Evolutionary conservation across 495 filamentous ascomycete genomes (phyloP), one percentile per base, ranked within the genome.

Genomic region (Aspergillus sclerotiicarbonarius): DNA sequence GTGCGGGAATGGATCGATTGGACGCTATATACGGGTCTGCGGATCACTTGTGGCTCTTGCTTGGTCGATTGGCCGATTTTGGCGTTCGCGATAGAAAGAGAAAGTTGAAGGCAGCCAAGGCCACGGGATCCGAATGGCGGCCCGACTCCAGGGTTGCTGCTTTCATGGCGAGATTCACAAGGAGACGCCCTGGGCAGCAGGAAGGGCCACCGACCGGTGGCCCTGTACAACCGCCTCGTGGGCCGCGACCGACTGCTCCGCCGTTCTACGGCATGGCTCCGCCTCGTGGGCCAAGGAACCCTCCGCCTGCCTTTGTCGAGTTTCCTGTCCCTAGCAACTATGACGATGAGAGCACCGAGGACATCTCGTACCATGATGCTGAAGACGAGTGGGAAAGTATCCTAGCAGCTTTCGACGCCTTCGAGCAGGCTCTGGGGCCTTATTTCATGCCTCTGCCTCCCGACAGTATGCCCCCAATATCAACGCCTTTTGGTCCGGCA

Each of bases 1-100:
- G 94, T 62, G 90, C 88, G 12, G 85, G 85, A 2, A 79, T 95
- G 18, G 91, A 91, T 30, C 85, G 84, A 57, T 71, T 88, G 8
- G 91, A 92, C 62, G 87, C 91, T 15, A 84, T 92, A 60, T 94
- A 91, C 68, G 94, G 91, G 8, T 90, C 89, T 2, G 87, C 86
- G 52, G 94, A 98, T 65, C 90, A 96, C 71, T 67, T 96, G 13
- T 83, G 91, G 54, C 81, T 98, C 8, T 71, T 98, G 0, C 76
- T 96, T 18, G 94, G 87, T 18, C 85, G 93, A 12, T 67, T 96
- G n/a, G 85, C 87, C 13, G 85, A 88, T 56, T 98, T 96, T 68
- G 83, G 89, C 12, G 83, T 86, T 2, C 84, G 82, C 49, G 94
- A 98, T 70, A 78, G 91, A 13, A 81, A 79, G 47, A 79, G 94